phyloP scores from a whole-genome alignment of 129 eudicot species.

The sunflower (Helianthus annuus) region HanXRQr2.0-SUNRISE NC_035446.2:165882943-165883442 shows the following conservation, averaged over 20 bases:
- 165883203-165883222: neutral
- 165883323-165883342: neutral
- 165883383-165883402: constrained; percentile 39
- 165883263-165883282: neutral
- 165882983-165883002: constrained; percentile 4
- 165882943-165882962: constrained; percentile 1
- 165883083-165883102: neutral
- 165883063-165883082: constrained; percentile 13
- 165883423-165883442: neutral
- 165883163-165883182: too few relatives aligned
- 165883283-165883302: constrained; percentile 5
- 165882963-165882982: constrained; percentile 18
- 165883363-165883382: constrained; percentile 34
- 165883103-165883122: neutral
- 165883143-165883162: too few relatives aligned
- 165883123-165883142: too few relatives aligned
- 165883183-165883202: too few relatives aligned
- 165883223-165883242: neutral
- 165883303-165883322: neutral
- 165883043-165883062: neutral
- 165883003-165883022: constrained; percentile 7
- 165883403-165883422: constrained; percentile 2
- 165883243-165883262: neutral
- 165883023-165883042: neutral
- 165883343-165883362: constrained; percentile 6